These are phyloP conservation scores for Rachicladosporium sp. DNA, from an alignment of 2,329 filamentous ascomycete genomes.

Conservation along the genomic window DNA sequence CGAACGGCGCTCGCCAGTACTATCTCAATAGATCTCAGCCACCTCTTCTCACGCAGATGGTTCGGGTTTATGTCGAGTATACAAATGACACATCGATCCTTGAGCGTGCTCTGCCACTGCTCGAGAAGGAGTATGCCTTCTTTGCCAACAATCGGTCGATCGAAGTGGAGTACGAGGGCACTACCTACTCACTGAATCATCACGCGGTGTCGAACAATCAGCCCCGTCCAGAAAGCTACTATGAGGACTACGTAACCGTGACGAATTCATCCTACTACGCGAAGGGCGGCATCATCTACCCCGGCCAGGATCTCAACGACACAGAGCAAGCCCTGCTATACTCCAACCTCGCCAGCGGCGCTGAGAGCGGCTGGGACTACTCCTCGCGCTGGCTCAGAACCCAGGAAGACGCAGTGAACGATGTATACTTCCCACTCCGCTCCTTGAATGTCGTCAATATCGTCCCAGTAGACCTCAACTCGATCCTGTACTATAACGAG, in stretches of 20 bases:
- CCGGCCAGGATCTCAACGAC: constrained; percentile 39
- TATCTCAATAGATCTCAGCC: constrained; percentile 59
- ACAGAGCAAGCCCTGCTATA: constrained; percentile 44
- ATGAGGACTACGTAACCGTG: constrained; percentile 54
- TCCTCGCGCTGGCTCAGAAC: constrained; percentile 45
- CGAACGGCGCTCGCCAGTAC: constrained; percentile 55
- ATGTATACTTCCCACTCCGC: constrained; percentile 53
- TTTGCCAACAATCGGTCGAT: constrained; percentile 51
- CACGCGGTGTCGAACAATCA: constrained; percentile 53
- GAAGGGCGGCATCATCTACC: constrained; percentile 45
- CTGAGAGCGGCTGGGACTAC: constrained; percentile 57
- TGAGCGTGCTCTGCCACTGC: constrained; percentile 46
- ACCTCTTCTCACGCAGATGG: constrained; percentile 51
- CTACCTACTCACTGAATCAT: constrained; percentile 45
- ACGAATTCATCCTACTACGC: constrained; percentile 53
- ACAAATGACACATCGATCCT: constrained; percentile 52
- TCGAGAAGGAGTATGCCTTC: constrained; percentile 53
- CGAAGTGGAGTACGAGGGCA: constrained; percentile 30
- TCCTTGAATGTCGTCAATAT: constrained; percentile 48
- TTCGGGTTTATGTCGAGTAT: constrained; percentile 50
- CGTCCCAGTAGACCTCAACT: constrained; percentile 55
- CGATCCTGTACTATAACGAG: constrained; percentile 56
- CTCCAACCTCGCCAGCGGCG: constrained; percentile 50
- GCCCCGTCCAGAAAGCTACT: constrained; percentile 55
- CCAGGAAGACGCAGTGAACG: constrained; percentile 45